Evolutionary conservation across 345 rosid genomes (phyloP), one percentile per base, ranked within the genome.

Genomic region (Populus euphratica): DNA sequence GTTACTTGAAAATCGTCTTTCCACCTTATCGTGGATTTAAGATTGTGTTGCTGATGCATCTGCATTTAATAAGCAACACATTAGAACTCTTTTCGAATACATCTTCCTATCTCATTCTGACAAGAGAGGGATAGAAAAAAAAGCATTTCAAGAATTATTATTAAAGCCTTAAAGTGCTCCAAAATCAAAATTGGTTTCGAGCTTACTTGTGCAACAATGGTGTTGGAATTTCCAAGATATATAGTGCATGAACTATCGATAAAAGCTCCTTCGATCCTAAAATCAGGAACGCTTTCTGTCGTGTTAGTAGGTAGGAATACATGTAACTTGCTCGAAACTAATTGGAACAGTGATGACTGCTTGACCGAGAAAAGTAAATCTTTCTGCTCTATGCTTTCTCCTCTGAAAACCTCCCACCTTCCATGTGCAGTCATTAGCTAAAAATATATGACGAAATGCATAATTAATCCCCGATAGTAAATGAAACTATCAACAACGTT

Each of bases 401-500:
- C 95, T 39, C 90, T 83, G 35, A 86, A 93, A 20, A 79, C 85
- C 79, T 89, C 81, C 91, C 90, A 90, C 74, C 87, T 85, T 38
- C 74, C 74, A 68, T 88, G 91, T 74, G 76, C 65, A 36, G 86
- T 38, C 59, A 54, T 23, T 41, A 33, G 64, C 81, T 78, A 35
- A 2, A 59, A 17, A 8, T 50, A 65, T 20, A 36, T 4, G 20
- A 43, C 18, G 23, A 64, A 21, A 27, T 71, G 8, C 5, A 33
- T n/a, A n/a, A n/a, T n/a, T n/a, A n/a, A n/a, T n/a, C n/a, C n/a
- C n/a, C n/a, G n/a, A n/a, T n/a, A n/a, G n/a, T n/a, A n/a, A n/a
- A n/a, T n/a, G n/a, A n/a, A n/a, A n/a, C n/a, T n/a, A 1, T 4
- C 14, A 21, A 21, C 5, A 11, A 5, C 12, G n/a, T 27, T 49